A percentile compares a stretch with the other conserved stretches of the same genome.
Evolutionary conservation across 495 filamentous ascomycete genomes (phyloP).

Genomic region (Mytilinidion resinicola): DNA sequence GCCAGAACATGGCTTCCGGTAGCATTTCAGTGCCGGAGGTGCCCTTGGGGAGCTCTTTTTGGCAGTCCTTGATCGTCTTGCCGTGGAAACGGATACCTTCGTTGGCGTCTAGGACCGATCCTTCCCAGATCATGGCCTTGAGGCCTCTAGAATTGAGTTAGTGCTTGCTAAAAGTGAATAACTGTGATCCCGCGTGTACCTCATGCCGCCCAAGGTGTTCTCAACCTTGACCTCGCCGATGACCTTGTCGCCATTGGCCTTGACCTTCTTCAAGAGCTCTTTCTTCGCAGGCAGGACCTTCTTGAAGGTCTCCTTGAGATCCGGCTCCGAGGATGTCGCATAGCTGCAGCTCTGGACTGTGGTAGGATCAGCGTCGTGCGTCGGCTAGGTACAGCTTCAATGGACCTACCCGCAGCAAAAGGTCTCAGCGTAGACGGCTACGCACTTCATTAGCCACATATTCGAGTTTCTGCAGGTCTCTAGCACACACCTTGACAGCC

Average conservation of each 20-base stretch:
- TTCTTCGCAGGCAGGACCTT: slow-evolving; percentile 84
- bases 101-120: slow-evolving; percentile 90
- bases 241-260: slow-evolving; percentile 70
- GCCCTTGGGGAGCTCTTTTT: slow-evolving; percentile 86
- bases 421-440: slow-evolving; percentile 24
- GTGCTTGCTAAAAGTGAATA: background rate
- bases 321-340: slow-evolving; percentile 68
- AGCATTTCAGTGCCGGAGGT: slow-evolving; percentile 96
- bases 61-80: slow-evolving; percentile 96
- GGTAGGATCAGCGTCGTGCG: background rate
- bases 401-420: slow-evolving; percentile 27
- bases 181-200: slow-evolving; percentile 38
- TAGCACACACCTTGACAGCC: slow-evolving; percentile 46
- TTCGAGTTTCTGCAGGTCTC: background rate
- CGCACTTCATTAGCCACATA: background rate
- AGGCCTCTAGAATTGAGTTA: slow-evolving; percentile 53
- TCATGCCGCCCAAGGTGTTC: slow-evolving; percentile 93
- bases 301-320: slow-evolving; percentile 78
- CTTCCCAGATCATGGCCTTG: slow-evolving; percentile 98
- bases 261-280: slow-evolving; percentile 85
- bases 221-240: slow-evolving; percentile 92
- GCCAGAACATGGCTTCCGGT: slow-evolving; percentile 99
- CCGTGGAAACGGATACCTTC: slow-evolving; percentile 99
- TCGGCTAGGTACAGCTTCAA: slow-evolving; percentile 9
- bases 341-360: slow-evolving; percentile 42